Evolutionary conservation across 768 basidiomycete species (phyloP).

Genomic region (Leucosporidium yakuticum): DNA sequence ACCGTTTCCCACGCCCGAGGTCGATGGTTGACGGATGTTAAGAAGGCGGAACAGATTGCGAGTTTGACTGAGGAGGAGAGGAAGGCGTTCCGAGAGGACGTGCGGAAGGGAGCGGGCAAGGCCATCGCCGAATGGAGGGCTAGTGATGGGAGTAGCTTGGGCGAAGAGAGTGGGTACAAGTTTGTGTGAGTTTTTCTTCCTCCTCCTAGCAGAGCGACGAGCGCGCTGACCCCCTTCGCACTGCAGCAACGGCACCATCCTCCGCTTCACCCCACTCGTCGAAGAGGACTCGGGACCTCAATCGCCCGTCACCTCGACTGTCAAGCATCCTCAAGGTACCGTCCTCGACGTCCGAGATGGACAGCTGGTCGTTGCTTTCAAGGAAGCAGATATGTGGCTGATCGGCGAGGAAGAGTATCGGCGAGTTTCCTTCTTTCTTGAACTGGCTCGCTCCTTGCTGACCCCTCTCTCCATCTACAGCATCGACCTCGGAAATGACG

Average conservation of each 20-base stretch:
- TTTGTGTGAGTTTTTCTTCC: constrained; percentile 7
- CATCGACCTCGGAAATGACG: constrained; percentile 64
- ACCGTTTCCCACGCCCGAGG: constrained; percentile 19
- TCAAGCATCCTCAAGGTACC: constrained; percentile 48
- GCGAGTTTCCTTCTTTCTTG: constrained; percentile 29
- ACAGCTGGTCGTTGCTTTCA: constrained; percentile 58
- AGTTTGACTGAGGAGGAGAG: no score
- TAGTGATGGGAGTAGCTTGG: constrained; percentile 8
- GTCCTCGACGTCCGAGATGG: constrained; percentile 53
- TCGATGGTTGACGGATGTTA: constrained; percentile 19
- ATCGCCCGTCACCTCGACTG: not conserved
- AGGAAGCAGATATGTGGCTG: constrained; percentile 47
- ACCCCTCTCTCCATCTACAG: constrained; percentile 41
- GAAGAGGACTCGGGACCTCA: constrained; percentile 4
- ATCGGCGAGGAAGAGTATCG: constrained; percentile 53
- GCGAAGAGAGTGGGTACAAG: constrained; percentile 10
- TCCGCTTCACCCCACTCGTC: constrained; percentile 15
- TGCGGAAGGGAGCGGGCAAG: not conserved
- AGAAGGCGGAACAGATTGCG: constrained; percentile 4
- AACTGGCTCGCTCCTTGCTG: not conserved
- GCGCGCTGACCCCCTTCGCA: not conserved
- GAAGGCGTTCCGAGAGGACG: not conserved
- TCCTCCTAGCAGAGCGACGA: not conserved
- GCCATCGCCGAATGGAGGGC: constrained; percentile 11
- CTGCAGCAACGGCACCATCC: constrained; percentile 10